Evolutionary conservation across 192 early-diverging fungal species (phyloP).

Genomic region (Rhizoclosmatium sp.): DNA sequence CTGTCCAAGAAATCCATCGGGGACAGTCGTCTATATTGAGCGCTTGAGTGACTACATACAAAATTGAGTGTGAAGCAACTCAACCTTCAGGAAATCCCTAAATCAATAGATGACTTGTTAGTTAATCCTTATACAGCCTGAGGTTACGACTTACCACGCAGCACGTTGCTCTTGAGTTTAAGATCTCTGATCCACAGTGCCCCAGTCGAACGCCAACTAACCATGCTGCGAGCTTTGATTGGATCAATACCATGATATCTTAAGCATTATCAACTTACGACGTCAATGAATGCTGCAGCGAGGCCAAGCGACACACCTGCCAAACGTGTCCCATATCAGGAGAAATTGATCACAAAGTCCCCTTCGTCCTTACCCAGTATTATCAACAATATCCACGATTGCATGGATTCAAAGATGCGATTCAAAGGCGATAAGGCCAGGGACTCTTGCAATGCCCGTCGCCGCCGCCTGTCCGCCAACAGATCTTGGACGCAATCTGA

Average conservation of each 20-base stretch:
- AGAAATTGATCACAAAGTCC: too few relatives aligned
- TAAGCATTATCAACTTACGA: constrained; percentile 47
- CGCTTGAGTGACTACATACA: too few relatives aligned
- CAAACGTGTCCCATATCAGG: background rate
- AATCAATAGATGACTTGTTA: background rate
- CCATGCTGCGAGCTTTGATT: constrained; percentile 72
- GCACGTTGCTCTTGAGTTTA: constrained; percentile 91
- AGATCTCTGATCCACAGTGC: constrained; percentile 83
- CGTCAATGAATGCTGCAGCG: constrained; percentile 87
- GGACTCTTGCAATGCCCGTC: constrained; percentile 4
- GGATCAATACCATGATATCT: constrained; percentile 9
- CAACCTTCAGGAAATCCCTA: constrained; percentile 20
- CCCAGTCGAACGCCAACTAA: constrained; percentile 88
- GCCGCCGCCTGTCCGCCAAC: constrained; percentile 45
- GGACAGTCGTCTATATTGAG: constrained; percentile 66
- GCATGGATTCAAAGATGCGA: constrained; percentile 67
- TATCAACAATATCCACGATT: constrained; percentile 87
- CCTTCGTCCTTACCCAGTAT: constrained; percentile 62
- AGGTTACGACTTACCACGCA: constrained; percentile 58
- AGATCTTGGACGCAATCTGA: constrained; percentile 54
- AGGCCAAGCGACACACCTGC: constrained; percentile 72
- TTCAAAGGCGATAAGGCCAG: constrained; percentile 8
- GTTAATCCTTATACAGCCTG: constrained; percentile 15
- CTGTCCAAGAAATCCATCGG: constrained; percentile 79
- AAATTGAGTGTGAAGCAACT: background rate